Evolutionary conservation across 2,329 filamentous ascomycete species (phyloP).

Genomic region (Furcasterigmium sp.): DNA sequence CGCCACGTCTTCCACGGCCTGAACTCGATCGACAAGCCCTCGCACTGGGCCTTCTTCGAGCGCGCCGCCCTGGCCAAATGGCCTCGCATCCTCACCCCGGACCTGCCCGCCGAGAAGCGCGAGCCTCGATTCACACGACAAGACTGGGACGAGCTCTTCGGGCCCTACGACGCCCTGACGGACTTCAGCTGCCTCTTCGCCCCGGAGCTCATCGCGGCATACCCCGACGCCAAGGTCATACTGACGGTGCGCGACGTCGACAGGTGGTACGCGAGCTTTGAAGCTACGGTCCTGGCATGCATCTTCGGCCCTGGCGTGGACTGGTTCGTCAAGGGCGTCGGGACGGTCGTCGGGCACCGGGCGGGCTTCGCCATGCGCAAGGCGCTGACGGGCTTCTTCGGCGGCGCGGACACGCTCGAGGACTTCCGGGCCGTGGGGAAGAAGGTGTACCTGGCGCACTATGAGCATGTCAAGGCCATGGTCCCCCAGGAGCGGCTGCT

Average conservation of each 20-base stretch:
- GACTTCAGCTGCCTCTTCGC: constrained; percentile 22
- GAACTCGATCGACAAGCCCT: constrained; percentile 3
- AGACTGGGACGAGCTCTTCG: constrained; percentile 27
- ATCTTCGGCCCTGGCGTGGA: constrained; percentile 13
- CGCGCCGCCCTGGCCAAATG: constrained; percentile 4
- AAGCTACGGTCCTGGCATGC: constrained; percentile 20
- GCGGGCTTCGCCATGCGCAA: constrained; percentile 19
- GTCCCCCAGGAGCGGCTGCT: constrained; percentile 7
- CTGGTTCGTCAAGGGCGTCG: constrained; percentile 14
- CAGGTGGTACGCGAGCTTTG: constrained; percentile 23
- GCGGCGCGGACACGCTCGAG: not conserved
- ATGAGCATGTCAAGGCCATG: constrained; percentile 7
- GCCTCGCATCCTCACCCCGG: constrained; percentile 3
- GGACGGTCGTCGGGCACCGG: constrained; percentile 24
- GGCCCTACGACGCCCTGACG: constrained; percentile 20
- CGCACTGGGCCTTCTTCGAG: constrained; percentile 7
- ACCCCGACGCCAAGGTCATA: constrained; percentile 27
- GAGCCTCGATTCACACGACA: constrained; percentile 10
- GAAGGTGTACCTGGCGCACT: constrained; percentile 5
- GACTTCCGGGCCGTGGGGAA: constrained; percentile 13
- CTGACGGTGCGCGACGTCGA: constrained; percentile 24
- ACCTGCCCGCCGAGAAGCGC: not conserved
- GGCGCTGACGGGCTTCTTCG: constrained; percentile 16
- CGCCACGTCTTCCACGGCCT: constrained; percentile 10
- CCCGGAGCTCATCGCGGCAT: constrained; percentile 19